Evolutionary conservation across 192 early-diverging fungal species (phyloP).

Genomic region (Backusella mclennaniae): DNA sequence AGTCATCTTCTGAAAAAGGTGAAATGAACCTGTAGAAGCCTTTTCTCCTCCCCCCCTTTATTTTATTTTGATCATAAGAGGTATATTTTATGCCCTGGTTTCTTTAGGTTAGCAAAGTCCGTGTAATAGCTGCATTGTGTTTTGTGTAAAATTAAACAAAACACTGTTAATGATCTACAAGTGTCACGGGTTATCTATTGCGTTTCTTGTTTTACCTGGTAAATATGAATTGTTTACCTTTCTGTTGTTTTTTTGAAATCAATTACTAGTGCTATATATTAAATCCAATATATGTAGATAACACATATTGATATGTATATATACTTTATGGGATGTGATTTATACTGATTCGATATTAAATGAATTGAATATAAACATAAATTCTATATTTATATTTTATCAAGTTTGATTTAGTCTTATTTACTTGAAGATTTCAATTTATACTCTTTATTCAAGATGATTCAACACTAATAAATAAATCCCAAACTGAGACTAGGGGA

Average conservation of each 20-base stretch:
- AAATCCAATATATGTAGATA: not conserved
- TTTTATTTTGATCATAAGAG: not conserved
- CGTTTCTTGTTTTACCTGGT: not conserved
- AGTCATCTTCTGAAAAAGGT: not conserved
- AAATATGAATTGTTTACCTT: not conserved
- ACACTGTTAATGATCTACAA: slow-evolving; percentile 3
- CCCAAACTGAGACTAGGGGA: not conserved
- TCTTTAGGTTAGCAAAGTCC: not conserved
- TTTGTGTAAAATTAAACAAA: not conserved
- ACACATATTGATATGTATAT: not conserved
- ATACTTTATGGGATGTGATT: not conserved
- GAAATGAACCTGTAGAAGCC: not conserved
- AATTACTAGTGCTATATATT: not conserved
- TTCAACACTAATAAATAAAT: not conserved
- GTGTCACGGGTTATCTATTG: slow-evolving; percentile 2
- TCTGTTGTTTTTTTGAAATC: not conserved
- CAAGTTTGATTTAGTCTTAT: not conserved
- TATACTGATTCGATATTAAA: not conserved
- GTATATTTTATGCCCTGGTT: not conserved
- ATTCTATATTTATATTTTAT: not conserved
- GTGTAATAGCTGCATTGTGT: not conserved
- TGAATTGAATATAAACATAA: not conserved
- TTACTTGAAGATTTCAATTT: not conserved
- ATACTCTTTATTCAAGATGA: not conserved
- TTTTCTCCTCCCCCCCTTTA: not conserved